These are phyloP conservation scores for Populus nigra DNA, from an alignment of 345 rosid species.

Conservation along the genomic window DNA sequence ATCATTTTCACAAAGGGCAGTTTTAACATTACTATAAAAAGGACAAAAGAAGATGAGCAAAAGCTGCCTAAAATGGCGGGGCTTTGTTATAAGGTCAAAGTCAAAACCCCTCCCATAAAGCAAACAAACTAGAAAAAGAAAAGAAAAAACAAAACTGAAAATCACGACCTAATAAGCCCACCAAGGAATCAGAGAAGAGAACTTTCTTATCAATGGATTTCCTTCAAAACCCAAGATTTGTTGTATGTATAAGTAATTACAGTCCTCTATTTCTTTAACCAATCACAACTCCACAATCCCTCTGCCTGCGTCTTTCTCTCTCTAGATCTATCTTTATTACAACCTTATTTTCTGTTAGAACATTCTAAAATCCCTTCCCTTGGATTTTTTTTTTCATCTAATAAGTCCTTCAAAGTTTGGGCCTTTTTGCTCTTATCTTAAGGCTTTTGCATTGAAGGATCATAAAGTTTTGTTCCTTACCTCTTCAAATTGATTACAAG, in stretches of 20 bases:
- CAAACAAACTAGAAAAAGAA: conserved; percentile 30
- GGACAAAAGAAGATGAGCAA: conserved; percentile 30
- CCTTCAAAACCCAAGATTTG: conserved; percentile 20
- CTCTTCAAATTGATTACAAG: conserved; percentile 16
- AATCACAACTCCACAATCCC: conserved; percentile 14
- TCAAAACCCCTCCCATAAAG: conserved; percentile 26
- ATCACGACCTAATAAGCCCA: conserved; percentile 3
- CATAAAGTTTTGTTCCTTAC: conserved; percentile 8
- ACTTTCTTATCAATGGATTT: conserved; percentile 13
- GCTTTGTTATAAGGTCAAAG: conserved; percentile 42
- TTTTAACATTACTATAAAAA: conserved; percentile 11
- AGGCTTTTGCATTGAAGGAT: conserved; percentile 33
- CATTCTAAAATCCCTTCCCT: conserved; percentile 11
- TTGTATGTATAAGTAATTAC: conserved; percentile 2
- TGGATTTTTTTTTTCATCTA: conserved; percentile 5
- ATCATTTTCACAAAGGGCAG: not conserved
- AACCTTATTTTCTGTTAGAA: conserved; percentile 8
- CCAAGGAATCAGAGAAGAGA: not conserved
- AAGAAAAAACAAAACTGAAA: conserved; percentile 11
- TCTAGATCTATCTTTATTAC: conserved; percentile 28
- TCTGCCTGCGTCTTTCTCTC: conserved; percentile 3
- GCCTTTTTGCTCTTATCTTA: conserved; percentile 4
- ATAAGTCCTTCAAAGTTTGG: conserved; percentile 17
- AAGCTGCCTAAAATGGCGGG: conserved; percentile 46
- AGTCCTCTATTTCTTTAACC: conserved; percentile 7